Percentiles rank a stretch among this genome's conserved stretches.
phyloP scores from a whole-genome alignment of 2,329 filamentous ascomycete genomes.

The Phialocephala subalpina region DNA sequence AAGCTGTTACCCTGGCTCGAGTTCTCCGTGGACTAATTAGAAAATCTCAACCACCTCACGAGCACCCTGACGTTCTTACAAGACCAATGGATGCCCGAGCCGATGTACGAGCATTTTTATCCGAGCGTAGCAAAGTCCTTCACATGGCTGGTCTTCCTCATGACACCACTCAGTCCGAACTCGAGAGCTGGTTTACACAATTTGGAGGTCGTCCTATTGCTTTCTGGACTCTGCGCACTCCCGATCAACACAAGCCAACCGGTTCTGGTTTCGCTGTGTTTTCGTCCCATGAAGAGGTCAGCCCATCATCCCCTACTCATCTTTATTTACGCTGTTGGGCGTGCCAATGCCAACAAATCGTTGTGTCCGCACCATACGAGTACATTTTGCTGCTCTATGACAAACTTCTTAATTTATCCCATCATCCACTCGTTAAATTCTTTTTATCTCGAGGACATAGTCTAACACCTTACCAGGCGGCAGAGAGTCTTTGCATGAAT shows the following conservation, averaged over 20 bases:
- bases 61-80: slow-evolving; percentile 93
- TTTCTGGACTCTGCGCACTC: slow-evolving; percentile 97
- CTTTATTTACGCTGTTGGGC: slow-evolving; percentile 39
- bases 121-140: slow-evolving; percentile 95
- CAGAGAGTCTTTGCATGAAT: slow-evolving; percentile 99
- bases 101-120: slow-evolving; percentile 94
- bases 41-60: slow-evolving; percentile 93
- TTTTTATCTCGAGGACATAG: slow-evolving; percentile 42
- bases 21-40: slow-evolving; percentile 92
- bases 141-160: slow-evolving; percentile 98
- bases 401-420: slow-evolving; percentile 33
- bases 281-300: slow-evolving; percentile 97
- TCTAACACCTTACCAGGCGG: slow-evolving; percentile 69
- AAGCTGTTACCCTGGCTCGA: slow-evolving; percentile 91
- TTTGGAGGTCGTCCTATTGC: slow-evolving; percentile 97
- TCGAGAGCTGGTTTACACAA: slow-evolving; percentile 99
- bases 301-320: slow-evolving; percentile 35
- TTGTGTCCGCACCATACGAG: slow-evolving; percentile 39
- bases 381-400: slow-evolving; percentile 44
- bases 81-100: slow-evolving; percentile 96
- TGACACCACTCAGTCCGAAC: slow-evolving; percentile 97
- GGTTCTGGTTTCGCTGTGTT: slow-evolving; percentile 98
- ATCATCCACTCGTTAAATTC: slow-evolving; percentile 39
- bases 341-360: slow-evolving; percentile 39
- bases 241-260: slow-evolving; percentile 99